These are phyloP conservation scores for Xerocomellus intermedius DNA, from an alignment of 768 basidiomycete genomes.

Conservation along the genomic window DNA sequence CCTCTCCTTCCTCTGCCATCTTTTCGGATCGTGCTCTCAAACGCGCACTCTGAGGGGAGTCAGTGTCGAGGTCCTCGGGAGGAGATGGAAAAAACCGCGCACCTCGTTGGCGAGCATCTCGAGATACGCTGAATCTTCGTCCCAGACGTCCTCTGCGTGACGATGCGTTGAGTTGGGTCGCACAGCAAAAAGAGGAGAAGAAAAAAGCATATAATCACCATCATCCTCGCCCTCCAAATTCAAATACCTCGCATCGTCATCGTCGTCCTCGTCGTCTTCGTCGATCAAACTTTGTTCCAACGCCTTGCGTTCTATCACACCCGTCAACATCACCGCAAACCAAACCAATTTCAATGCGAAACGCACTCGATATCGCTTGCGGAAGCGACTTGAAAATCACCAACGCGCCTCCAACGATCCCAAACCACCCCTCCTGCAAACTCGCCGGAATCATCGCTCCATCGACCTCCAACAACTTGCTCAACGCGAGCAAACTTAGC, in stretches of 20 bases:
- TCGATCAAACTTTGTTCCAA: constrained; percentile 52
- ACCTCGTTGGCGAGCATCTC: constrained; percentile 86
- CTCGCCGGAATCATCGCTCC: constrained; percentile 52
- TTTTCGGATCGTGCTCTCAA: constrained; percentile 62
- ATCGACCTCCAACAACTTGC: constrained; percentile 72
- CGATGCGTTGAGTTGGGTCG: neutral
- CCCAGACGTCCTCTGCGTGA: constrained; percentile 78
- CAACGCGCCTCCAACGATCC: constrained; percentile 67
- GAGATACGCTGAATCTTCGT: constrained; percentile 84
- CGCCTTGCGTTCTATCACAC: constrained; percentile 51
- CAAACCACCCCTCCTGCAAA: constrained; percentile 71
- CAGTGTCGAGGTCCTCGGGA: neutral
- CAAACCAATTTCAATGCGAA: neutral
- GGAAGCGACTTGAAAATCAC: constrained; percentile 78
- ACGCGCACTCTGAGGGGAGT: constrained; percentile 57
- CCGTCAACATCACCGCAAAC: neutral
- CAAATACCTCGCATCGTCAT: constrained; percentile 50
- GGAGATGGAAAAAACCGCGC: constrained; percentile 11
- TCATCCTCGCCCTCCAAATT: constrained; percentile 67
- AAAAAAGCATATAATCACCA: constrained; percentile 34
- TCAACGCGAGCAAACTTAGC: constrained; percentile 72
- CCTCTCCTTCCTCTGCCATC: constrained; percentile 24
- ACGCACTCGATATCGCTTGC: constrained; percentile 68
- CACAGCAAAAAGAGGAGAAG: neutral
- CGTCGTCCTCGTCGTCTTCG: constrained; percentile 45